Conservation (phyloP, 805 yeast genomes). For the Tetrapisispora pingtungensis region DNA sequence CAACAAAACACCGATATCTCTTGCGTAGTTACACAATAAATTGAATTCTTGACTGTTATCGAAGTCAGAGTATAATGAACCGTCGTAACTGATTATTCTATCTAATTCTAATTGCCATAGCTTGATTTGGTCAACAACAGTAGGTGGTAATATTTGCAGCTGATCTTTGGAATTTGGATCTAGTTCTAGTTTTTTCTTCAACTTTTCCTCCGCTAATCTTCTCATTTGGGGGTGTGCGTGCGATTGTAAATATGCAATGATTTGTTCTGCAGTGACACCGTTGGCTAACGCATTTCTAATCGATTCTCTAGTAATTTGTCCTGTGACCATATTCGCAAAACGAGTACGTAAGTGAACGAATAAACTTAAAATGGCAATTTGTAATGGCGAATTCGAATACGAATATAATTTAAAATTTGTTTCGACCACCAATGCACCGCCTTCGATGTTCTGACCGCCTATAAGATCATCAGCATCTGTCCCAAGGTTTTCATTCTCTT, state of each 20-base stretch:
- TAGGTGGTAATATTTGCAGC: slow-evolving; percentile 73
- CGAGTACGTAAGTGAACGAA: slow-evolving; percentile 80
- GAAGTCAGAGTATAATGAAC: slow-evolving; percentile 82
- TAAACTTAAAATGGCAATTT: slow-evolving; percentile 81
- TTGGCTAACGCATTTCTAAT: slow-evolving; percentile 71
- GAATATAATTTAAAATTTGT: slow-evolving; percentile 91
- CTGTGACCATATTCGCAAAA: slow-evolving; percentile 86
- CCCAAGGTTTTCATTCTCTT: slow-evolving; percentile 6
- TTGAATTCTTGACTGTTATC: slow-evolving; percentile 68
- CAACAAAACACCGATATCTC: slow-evolving; percentile 81
- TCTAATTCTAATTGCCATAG: slow-evolving; percentile 96
- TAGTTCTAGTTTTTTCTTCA: slow-evolving; percentile 58
- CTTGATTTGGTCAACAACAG: slow-evolving; percentile 91
- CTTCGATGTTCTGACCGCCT: slow-evolving; percentile 22
- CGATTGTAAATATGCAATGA: slow-evolving; percentile 74
- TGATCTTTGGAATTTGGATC: slow-evolving; percentile 39
- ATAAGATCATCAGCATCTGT: slow-evolving; percentile 21
- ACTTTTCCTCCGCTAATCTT: slow-evolving; percentile 55
- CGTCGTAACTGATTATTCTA: slow-evolving; percentile 77
- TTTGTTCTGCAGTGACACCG: slow-evolving; percentile 93
- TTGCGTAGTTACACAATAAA: slow-evolving; percentile 62
- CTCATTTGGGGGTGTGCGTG: slow-evolving; percentile 94
- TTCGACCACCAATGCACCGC: slow-evolving; percentile 78
- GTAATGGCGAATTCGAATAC: slow-evolving; percentile 87
- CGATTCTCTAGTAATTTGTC: slow-evolving; percentile 87